A percentile compares a stretch with the other conserved stretches of the same genome.
Evolutionary conservation across 805 yeast genomes (phyloP).

Genomic region (Ogataea glucozyma): DNA sequence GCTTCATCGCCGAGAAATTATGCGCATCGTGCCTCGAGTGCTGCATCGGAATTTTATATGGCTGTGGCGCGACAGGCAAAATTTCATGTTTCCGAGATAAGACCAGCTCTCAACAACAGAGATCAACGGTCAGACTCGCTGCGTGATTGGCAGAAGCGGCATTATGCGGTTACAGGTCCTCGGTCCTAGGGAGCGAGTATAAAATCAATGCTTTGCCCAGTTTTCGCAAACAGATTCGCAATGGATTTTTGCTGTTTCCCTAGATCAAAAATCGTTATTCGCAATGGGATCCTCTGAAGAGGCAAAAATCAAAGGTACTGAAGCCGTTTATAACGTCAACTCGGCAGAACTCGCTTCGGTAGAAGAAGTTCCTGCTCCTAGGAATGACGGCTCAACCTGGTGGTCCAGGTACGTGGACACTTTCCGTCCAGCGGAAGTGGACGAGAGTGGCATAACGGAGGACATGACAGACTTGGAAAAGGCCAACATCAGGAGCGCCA

Average conservation of each 20-base stretch:
- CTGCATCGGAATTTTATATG: too few species aligned
- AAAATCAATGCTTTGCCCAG: too few species aligned
- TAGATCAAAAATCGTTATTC: background rate
- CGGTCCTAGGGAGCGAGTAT: too few species aligned
- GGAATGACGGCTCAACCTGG: background rate
- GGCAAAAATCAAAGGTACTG: background rate
- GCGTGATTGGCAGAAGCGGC: too few species aligned
- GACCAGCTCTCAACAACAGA: too few species aligned
- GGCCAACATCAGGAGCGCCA: slow-evolving; percentile 43
- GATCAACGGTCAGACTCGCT: too few species aligned
- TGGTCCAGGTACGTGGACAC: slow-evolving; percentile 18
- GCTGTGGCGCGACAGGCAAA: too few species aligned
- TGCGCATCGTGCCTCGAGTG: too few species aligned
- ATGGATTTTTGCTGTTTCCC: background rate
- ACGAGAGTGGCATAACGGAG: slow-evolving; percentile 37
- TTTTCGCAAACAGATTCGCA: too few species aligned
- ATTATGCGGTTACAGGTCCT: too few species aligned
- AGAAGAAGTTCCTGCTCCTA: background rate
- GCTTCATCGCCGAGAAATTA: too few species aligned
- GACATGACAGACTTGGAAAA: slow-evolving; percentile 41
- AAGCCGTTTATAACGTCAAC: background rate
- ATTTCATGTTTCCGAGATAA: too few species aligned
- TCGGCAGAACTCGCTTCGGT: background rate
- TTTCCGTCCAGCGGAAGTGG: slow-evolving; percentile 30
- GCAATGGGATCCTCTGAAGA: background rate